These are phyloP conservation scores for Fusarium sp. DNA, from an alignment of 2,329 filamentous ascomycete genomes.

Conservation along the genomic window DNA sequence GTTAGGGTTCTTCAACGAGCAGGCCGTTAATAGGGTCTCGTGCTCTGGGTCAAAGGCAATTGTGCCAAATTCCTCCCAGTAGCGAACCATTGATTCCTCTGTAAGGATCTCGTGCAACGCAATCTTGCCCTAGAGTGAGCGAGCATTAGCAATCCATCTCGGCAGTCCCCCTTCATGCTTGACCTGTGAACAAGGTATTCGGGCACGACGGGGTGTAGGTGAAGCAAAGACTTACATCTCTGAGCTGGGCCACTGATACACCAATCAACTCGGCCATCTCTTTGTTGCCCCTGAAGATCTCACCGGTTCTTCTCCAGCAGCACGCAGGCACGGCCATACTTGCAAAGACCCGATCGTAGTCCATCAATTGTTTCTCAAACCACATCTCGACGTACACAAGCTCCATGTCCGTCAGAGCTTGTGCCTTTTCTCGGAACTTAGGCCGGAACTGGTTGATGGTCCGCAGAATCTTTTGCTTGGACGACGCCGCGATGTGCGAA, in stretches of 20 bases:
- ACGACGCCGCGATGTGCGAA: conserved; percentile 81
- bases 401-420: conserved; percentile 91
- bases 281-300: conserved; percentile 97
- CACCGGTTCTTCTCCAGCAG: conserved; percentile 95
- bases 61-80: conserved; percentile 99
- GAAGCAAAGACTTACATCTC: conserved; percentile 75
- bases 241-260: conserved; percentile 87
- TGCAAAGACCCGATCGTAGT: conserved; percentile 97
- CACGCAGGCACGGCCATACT: conserved; percentile 99
- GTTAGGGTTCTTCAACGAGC: conserved; percentile 85
- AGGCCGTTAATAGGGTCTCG: conserved; percentile 94
- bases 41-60: conserved; percentile 96
- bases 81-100: conserved; percentile 93
- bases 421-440: conserved; percentile 95
- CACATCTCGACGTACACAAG: conserved; percentile 98
- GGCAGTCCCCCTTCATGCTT: background rate
- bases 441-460: conserved; percentile 94
- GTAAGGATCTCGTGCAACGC: conserved; percentile 95
- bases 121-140: conserved; percentile 78
- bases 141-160: conserved; percentile 29
- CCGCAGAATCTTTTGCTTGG: conserved; percentile 89
- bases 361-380: conserved; percentile 96
- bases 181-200: conserved; percentile 7
- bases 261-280: conserved; percentile 98
- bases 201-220: conserved; percentile 15